Evolutionary conservation across 345 rosid species (phyloP), one percentile per base, ranked within the genome.

Genomic region (Lagerstroemia speciosa): DNA sequence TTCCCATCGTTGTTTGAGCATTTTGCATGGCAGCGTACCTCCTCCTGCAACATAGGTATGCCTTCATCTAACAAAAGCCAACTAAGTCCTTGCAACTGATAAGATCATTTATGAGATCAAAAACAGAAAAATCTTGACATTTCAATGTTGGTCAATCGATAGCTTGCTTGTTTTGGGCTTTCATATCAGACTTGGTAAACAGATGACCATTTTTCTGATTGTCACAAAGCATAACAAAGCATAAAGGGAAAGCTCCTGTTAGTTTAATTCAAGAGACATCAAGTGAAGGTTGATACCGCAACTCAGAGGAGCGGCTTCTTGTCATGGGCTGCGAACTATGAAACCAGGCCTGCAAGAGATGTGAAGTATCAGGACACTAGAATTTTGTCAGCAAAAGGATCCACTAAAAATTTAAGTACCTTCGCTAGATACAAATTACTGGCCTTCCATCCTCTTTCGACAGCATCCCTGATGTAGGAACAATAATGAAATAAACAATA

Each of bases 261-360:
- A 58, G 30, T 60, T 32, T 61, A 34, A 0, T 2, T 66, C 41
- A 15, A 48, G 30, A 41, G 29, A 34, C 29, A 33, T 36, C 30
- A 8, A 16, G 63, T 62, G 66, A 62, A 37, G 60, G 19, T 53
- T 62, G 14, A 70, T 81, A 88, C 94, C 86, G 72, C 65, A 88
- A 72, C 75, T 88, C 94, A 72, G 91, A 86, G 29, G 89, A 88
- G 70, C 94, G 82, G 46, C 90, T 88, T 80, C 94, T 80, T 32
- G 91, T 88, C 94, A 88, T 88, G 20, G 89, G 85, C 64, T 88
- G 91, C 66, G 89, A 78, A 75, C 87, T 83, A 19, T 86, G 86
- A 78, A 88, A 84, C 91, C 94, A 86, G 68, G 94, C 86, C 94
- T 86, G 83, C 69, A 77, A 32, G 67, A 57, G 64, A 67, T 8